Evolutionary conservation across 805 yeast genomes (phyloP), one percentile per base, ranked within the genome.

Genomic region (Saccharomycopsis javanensis): DNA sequence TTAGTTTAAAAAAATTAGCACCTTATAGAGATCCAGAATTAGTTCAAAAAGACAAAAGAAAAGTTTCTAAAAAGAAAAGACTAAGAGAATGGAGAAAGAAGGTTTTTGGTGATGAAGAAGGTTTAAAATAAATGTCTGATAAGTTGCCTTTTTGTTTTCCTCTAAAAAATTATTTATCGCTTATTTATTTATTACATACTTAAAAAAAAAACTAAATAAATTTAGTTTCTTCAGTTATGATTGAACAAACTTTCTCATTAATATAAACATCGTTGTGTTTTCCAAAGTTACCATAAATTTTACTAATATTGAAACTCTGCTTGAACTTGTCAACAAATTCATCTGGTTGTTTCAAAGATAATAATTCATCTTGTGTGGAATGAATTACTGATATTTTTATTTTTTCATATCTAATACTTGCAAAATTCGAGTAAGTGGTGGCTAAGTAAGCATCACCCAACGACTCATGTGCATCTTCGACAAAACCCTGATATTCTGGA

Each of bases 1-100:
- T 90, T 58, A 94, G 97, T 23, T 73, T 94, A 65, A 92, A 92
- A 75, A 91, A 91, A 70, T 82, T 94, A 63, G 97, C 98, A 0
- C 92, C 98, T 30, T 94, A 88, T 69, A 82, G 97, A 68, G 81
- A 88, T 25, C 79, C 79, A 62, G 95, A 87, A 59, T 75, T 78
- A 62, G 76, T 82, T 62, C 71, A 75, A 63, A 88, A 85, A 67
- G 99, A 94, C 69, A 86, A 82, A 71, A 79, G 95, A 67, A 88
- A 88, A 72, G 86, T 79, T 58, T 82, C 90, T 38, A 94, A 92
- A 76, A 82, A 83, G 73, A 86, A 80, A 71, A 79, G 94, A 64
- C 71, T 94, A 60, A 79, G 85, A 62, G 94, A 90, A 63, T 94
- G 99, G 99, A 82, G 96, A 71, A 80, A 84, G 69, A 82, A 82